Percentiles rank a stretch among this genome's conserved stretches.
phyloP scores from a whole-genome alignment of 176 grass and related monocot species.

The Puya raimondii region DNA sequence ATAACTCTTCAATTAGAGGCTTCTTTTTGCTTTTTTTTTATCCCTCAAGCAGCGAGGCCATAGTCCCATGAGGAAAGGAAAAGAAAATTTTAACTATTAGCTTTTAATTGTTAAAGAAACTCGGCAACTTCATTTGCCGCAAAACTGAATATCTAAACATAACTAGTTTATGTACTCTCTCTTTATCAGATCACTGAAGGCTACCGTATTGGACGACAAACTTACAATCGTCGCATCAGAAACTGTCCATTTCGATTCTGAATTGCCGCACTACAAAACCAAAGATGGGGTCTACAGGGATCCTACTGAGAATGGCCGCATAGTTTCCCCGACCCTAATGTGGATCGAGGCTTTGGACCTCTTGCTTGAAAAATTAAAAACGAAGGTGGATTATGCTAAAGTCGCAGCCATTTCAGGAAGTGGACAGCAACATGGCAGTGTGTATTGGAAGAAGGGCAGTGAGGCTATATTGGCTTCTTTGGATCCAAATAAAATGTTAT shows the following conservation, averaged over 20 bases:
- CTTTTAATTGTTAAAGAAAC: too few species aligned
- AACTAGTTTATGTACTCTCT: not conserved
- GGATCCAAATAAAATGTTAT: constrained; percentile 52
- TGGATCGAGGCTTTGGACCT: constrained; percentile 90
- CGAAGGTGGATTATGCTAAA: constrained; percentile 56
- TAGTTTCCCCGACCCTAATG: constrained; percentile 82
- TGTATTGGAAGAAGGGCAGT: constrained; percentile 84
- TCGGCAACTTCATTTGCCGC: too few species aligned
- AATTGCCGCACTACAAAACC: constrained; percentile 73
- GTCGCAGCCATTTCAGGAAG: constrained; percentile 70
- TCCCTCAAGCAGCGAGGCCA: too few species aligned
- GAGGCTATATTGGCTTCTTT: constrained; percentile 49
- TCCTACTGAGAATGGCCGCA: constrained; percentile 50
- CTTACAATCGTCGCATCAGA: constrained; percentile 60
- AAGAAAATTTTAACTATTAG: too few species aligned
- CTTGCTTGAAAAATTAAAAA: constrained; percentile 72
- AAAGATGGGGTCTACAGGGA: constrained; percentile 89
- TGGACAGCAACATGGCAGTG: constrained; percentile 91
- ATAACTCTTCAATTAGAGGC: too few species aligned
- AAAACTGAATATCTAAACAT: not conserved
- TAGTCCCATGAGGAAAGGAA: too few species aligned
- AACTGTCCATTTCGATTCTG: constrained; percentile 77
- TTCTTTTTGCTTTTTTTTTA: too few species aligned
- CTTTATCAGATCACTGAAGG: constrained; percentile 65
- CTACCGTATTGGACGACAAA: constrained; percentile 62